A percentile compares a stretch with the other conserved stretches of the same genome.
Evolutionary conservation across 2,329 filamentous ascomycete species (phyloP).

Genomic region (Nemania abortiva): DNA sequence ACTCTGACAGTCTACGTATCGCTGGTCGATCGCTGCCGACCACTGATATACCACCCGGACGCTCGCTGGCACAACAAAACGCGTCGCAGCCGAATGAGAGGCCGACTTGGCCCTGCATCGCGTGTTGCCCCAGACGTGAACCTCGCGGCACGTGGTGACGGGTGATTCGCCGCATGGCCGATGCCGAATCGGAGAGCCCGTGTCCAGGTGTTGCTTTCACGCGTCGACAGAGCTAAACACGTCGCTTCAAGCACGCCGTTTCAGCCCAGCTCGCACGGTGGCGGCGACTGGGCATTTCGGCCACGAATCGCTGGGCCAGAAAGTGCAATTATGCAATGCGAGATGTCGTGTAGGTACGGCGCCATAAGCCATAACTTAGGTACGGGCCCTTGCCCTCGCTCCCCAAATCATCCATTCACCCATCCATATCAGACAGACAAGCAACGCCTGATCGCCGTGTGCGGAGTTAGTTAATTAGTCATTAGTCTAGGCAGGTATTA

Average conservation of each 20-base stretch:
- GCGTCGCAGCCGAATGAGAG: constrained; percentile 29
- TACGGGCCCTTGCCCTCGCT: too few species aligned
- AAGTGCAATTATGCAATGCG: constrained; percentile 32
- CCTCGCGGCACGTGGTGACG: constrained; percentile 32
- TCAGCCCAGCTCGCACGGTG: constrained; percentile 21
- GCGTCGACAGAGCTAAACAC: constrained; percentile 29
- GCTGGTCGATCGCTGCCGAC: constrained; percentile 13
- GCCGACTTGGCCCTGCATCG: constrained; percentile 30
- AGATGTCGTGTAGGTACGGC: constrained; percentile 29
- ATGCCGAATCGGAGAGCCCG: constrained; percentile 31
- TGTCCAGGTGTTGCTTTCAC: constrained; percentile 7
- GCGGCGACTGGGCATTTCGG: constrained; percentile 25
- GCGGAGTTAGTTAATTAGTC: too few species aligned
- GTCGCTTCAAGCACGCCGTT: constrained; percentile 25
- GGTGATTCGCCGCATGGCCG: constrained; percentile 33
- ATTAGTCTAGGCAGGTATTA: too few species aligned
- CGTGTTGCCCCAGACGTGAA: constrained; percentile 25
- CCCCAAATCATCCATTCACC: not conserved
- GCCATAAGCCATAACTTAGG: not conserved
- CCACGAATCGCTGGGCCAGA: not conserved
- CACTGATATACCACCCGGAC: constrained; percentile 16
- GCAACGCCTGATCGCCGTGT: constrained; percentile 20
- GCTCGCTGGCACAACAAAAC: constrained; percentile 32
- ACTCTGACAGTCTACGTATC: constrained; percentile 15
- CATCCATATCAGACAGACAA: not conserved